Percentiles rank a stretch among this genome's conserved stretches.
These are phyloP conservation scores for Besnoitia besnoiti DNA, from an alignment of 169 alveolate species.

Conservation along the genomic window DNA sequence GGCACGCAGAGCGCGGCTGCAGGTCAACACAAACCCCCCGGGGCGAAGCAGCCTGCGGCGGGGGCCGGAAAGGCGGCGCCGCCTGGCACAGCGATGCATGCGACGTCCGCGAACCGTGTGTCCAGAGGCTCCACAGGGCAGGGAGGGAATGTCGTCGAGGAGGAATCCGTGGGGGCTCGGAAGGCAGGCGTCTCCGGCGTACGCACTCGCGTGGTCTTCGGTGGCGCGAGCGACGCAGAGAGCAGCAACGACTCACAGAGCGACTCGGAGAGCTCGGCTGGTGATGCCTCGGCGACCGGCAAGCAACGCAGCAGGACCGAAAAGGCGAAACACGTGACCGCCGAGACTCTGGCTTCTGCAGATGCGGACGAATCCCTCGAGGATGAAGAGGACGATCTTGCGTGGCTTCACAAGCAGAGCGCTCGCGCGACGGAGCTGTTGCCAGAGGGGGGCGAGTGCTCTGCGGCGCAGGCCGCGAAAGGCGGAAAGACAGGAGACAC, in stretches of 20 bases:
- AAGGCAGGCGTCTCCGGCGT: slow-evolving; percentile 25
- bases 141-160: background rate
- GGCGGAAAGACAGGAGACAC: background rate
- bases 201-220: slow-evolving; percentile 22
- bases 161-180: background rate
- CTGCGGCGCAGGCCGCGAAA: background rate
- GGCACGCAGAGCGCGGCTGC: no score
- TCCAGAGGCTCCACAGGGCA: background rate
- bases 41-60: no score
- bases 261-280: no score
- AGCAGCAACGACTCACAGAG: background rate
- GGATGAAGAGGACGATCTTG: slow-evolving; percentile 19
- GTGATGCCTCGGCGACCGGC: no score
- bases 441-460: background rate
- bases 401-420: slow-evolving; percentile 41
- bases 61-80: no score
- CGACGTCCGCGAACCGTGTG: background rate
- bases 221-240: background rate
- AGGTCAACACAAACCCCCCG: no score
- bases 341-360: background rate
- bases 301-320: background rate
- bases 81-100: no score
- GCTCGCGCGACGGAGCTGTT: background rate
- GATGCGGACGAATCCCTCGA: background rate
- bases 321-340: background rate